A percentile compares a stretch with the other conserved stretches of the same genome.
Conservation (phyloP, 176 grass and related monocot species). For the Saccharum spontaneum region DNA sequence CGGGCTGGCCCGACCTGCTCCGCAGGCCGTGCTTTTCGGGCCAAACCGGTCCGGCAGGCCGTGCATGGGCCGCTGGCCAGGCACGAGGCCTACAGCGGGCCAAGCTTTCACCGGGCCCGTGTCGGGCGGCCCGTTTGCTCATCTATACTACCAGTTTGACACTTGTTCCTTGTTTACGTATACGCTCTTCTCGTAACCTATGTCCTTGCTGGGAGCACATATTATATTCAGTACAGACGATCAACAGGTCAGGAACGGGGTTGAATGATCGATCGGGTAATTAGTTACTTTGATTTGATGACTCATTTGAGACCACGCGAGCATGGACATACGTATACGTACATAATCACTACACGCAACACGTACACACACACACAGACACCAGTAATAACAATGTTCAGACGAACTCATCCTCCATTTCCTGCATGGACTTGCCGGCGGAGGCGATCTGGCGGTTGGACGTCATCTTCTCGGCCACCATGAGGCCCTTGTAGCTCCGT, state of each 20-base stretch:
- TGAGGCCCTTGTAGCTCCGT: constrained; percentile 90
- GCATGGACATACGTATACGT: neutral
- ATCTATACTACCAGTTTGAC: no score
- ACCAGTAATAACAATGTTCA: neutral
- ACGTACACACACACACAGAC: neutral
- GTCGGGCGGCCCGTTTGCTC: no score
- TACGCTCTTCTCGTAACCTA: neutral
- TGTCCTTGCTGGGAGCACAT: neutral
- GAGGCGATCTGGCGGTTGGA: constrained; percentile 97
- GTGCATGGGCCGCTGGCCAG: no score
- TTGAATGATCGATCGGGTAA: neutral
- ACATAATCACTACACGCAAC: neutral
- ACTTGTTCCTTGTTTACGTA: no score
- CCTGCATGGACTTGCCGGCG: constrained; percentile 77
- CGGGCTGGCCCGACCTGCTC: no score
- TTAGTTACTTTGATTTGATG: neutral
- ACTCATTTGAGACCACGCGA: neutral
- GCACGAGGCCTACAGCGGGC: no score
- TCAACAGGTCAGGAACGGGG: neutral
- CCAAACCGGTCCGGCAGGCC: no score
- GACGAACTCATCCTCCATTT: constrained; percentile 93
- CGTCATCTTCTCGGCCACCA: constrained; percentile 96
- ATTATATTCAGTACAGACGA: neutral
- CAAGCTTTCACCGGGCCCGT: no score
- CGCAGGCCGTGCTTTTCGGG: no score